A percentile compares a stretch with the other conserved stretches of the same genome.
Conservation (phyloP, 495 filamentous ascomycete genomes). For the Chaetomidium leptoderma region DNA sequence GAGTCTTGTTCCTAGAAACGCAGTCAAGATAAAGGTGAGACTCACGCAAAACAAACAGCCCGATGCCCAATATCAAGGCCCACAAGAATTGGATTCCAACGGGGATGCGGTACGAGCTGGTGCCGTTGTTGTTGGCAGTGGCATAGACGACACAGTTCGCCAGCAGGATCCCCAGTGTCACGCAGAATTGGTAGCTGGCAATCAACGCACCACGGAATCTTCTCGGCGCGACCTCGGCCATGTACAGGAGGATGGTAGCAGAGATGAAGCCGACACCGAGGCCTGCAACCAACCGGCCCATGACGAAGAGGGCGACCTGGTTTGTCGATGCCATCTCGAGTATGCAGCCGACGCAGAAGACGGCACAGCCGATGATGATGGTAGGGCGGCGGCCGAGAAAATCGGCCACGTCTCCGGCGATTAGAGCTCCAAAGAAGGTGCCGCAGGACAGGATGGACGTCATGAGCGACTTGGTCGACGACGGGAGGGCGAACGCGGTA, state of each 20-base stretch:
- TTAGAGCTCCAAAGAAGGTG: conserved; percentile 70
- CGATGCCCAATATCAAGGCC: conserved; percentile 62
- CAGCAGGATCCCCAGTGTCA: conserved; percentile 68
- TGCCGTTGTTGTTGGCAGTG: conserved; percentile 58
- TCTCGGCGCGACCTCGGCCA: conserved; percentile 63
- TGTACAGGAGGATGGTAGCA: conserved; percentile 68
- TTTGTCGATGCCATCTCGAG: conserved; percentile 50
- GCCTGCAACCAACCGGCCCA: conserved; percentile 64
- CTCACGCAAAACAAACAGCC: conserved; percentile 53
- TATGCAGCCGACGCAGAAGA: conserved; percentile 61
- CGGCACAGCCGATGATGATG: conserved; percentile 58
- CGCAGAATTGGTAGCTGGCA: conserved; percentile 72
- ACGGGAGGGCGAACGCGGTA: conserved; percentile 29
- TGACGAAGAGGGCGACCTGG: conserved; percentile 48
- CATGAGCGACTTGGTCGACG: conserved; percentile 57
- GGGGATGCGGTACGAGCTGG: conserved; percentile 68
- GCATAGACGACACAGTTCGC: conserved; percentile 69
- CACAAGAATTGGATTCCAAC: conserved; percentile 66
- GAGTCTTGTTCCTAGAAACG: neutral
- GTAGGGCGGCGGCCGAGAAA: conserved; percentile 62
- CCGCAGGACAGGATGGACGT: conserved; percentile 69
- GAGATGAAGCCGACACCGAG: conserved; percentile 71
- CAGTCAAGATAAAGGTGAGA: neutral
- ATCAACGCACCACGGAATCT: conserved; percentile 69
- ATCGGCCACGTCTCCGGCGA: conserved; percentile 66